Base-by-base conservation (phyloP, 495 filamentous ascomycete species). In the Pyronema domesticum region DNA sequence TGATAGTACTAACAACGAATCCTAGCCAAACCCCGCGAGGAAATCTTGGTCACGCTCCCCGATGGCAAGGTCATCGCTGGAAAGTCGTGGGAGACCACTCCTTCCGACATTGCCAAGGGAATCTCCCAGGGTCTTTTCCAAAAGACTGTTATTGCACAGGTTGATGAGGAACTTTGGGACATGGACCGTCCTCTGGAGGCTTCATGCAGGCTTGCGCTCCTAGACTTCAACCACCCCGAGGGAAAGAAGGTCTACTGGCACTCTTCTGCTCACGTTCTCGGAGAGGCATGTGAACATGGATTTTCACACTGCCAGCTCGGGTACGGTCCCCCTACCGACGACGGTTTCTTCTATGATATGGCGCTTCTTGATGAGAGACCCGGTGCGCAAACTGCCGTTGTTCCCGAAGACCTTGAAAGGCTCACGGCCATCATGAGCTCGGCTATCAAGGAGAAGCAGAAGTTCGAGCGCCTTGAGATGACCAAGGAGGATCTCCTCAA, bases 271-370 rank as follows among this genome's bases (percentile, higher is more conserved):
- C 91, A 98, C 68, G 76, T 86, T 53, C 78, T 98, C n/a, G 91
- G 91, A 54, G 89, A 95, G 68, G 86, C 87, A 46, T 84, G 80
- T 40, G 93, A 98, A 68, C 77, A 81, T 57, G 77, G 88, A 58
- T 98, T 84, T 66, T 30, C 23, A 1, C 84, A 83, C 45, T 95
- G 88, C 70, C 79, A 88, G 55, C 75, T 98, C 46, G 94, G 86
- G 59, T 87, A 94, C 63, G 91, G 91, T 7, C 91, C 91, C 17
- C 91, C 89, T 7, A 86, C 86, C 35, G 80, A 89, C 11, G 81
- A 89, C 68, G 91, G 93, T 37, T 98, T 96, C 76, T 96, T 93
- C 74, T 96, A 96, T 68, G 89, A 98, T 65, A 95, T 96, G 88
- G 81, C 80, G 13, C 76, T 95, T 17, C 81, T 82, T 19, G 83